phyloP scores from a whole-genome alignment of 2,329 filamentous ascomycete genomes.

The Fusarium denticulatum region DNA sequence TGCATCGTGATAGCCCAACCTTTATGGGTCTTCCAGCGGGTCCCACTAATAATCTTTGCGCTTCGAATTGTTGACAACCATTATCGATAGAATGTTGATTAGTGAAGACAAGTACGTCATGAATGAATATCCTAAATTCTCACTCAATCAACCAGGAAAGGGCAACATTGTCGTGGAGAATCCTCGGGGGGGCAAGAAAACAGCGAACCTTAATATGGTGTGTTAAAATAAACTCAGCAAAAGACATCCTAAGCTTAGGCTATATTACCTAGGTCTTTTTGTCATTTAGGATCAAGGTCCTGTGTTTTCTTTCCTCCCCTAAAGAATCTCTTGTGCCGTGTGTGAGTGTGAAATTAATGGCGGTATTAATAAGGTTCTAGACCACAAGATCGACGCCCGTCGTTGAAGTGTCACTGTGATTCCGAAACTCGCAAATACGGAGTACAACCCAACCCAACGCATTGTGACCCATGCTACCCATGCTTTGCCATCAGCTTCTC shows the following conservation, averaged over 20 bases:
- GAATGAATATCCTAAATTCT: background rate
- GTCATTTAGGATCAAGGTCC: too few relatives aligned
- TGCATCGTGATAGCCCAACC: background rate
- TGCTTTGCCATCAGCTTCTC: slow-evolving; percentile 1
- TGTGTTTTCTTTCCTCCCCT: too few relatives aligned
- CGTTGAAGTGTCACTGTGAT: background rate
- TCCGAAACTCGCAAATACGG: slow-evolving; percentile 1
- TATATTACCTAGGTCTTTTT: too few relatives aligned
- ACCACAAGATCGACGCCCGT: slow-evolving; percentile 29
- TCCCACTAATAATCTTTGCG: background rate
- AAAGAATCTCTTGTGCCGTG: background rate
- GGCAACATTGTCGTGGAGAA: background rate
- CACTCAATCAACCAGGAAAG: background rate
- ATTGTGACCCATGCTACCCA: background rate
- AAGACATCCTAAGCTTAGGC: too few relatives aligned
- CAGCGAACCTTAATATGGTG: too few relatives aligned
- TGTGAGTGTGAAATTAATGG: background rate
- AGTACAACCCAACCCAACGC: slow-evolving; percentile 9
- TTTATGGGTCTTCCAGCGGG: background rate
- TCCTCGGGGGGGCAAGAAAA: too few relatives aligned
- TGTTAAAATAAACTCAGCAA: too few relatives aligned
- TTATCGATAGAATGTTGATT: background rate
- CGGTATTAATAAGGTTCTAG: slow-evolving; percentile 15
- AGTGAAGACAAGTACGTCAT: background rate
- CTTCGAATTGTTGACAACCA: background rate